Base-by-base conservation (phyloP, 345 rosid genomes). In the Hirschfeldia incana region DNA sequence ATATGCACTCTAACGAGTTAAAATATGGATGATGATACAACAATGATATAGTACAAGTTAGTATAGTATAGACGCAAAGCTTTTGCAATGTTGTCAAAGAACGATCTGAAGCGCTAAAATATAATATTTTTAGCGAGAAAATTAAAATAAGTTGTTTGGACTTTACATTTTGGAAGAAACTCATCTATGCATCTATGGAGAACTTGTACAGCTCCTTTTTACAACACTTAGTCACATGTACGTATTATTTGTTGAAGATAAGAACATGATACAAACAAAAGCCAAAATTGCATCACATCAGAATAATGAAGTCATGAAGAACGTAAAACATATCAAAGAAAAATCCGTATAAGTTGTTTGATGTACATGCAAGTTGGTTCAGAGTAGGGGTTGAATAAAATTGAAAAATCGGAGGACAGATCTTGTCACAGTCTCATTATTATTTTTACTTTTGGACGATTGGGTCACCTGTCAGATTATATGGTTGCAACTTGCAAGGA, bases 401-500 rank as follows among this genome's bases (percentile, higher is more conserved):
- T 16, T 53, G 59, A 72, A 49, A 49, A 73, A 60, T 33, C 36
- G 5, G 8, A 28, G 65, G 60, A 64, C 42, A 68, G 32, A 34
- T 67, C 27, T 67, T 79, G 69, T 79, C 78, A 73, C 69, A 10
- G 27, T 79, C 74, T 12, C 72, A 65, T 59, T 78, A 78, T 72
- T 58, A 29, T 27, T 62, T 63, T 63, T 27, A 39, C 57, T 77
- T 61, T 64, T 64, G 72, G 67, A 36, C n/a, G 60, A 71, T 72
- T 78, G 55, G 73, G 57, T 67, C 69, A 67, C 30, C 63, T 33
- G 39, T 78, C 81, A 78, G 53, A 72, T 36, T 70, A 37, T 42
- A 42, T 72, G 60, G 68, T 42, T 73, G 77, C 82, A 73, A 78
- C 77, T 78, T 78, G 77, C 82, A 66, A 42, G 32, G 68, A 60